Base-by-base conservation (phyloP, 148 eudicot genomes). In the Silene uniflora region DNA sequence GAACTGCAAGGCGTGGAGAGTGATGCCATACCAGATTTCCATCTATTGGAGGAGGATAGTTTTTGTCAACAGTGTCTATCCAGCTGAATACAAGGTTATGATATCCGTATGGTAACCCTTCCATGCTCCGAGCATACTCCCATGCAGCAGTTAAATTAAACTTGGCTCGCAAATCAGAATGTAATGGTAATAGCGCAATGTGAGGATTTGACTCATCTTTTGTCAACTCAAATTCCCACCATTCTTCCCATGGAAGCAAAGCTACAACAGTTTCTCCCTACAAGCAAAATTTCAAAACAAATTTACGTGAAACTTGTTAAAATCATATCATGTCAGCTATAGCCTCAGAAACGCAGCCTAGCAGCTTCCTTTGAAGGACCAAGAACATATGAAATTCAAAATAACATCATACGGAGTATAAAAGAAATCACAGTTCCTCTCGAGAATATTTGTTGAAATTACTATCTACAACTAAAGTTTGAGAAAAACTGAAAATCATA, bases 31-130 rank as follows among this genome's bases (percentile, higher is more conserved):
- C 98, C 94, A 91, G 81, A 73, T 92, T 84, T 77, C 96, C 96
- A 81, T 95, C 96, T 83, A 95, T 75, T 10, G 98, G 96, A 6
- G 94, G 88, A 29, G 98, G 98, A 89, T 89, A 95, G 81, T 95
- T 95, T 52, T 81, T 81, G 59, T 82, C 73, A 75, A 89, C 70
- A 56, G 98, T 95, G 89, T 95, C 97, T 75, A 95, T 92, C 97
- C 98, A 95, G 88, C 98, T 92, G 86, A 90, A 95, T 39, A 95
- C 88, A 81, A 95, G 52, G 81, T 95, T 95, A 80, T 95, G 97
- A 76, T 89, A 95, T 71, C 98, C 98, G 83, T 92, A 95, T 25
- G 96, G 92, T 76, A 27, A 70, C 76, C 93, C 94, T n/a, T 81
- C 78, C 98, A 92, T 84, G 92, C 93, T 92, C 83, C 69, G 83